Evolutionary conservation across 768 basidiomycete species (phyloP), one percentile per base, ranked within the genome.

Genomic region (Trametes coccinea): DNA sequence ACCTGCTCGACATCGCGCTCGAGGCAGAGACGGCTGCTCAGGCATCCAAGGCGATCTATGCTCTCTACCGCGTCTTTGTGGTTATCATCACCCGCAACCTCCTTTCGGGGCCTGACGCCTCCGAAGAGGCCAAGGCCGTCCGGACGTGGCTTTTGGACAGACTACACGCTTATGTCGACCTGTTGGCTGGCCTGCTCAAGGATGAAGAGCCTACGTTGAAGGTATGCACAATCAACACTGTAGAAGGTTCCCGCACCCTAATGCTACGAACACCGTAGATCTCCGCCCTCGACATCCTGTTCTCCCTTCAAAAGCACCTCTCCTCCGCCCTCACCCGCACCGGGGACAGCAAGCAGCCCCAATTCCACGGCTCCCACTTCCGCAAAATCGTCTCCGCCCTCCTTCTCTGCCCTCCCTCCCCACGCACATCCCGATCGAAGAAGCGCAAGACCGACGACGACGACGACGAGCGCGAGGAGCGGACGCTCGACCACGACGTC

Each of bases 61-160:
- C 93, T 0, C 72, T 90, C 5, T 95, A 96, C 72, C 78, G 95
- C 41, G 79, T 88, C 11, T 94, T 93, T 70, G 83, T 90, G 8
- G 66, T 80, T 22, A 74, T 91, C 39, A 80, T 93, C 50, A 72
- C 79, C 3, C 79, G 79, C 33, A 83, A 86, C 2, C 84, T 86
- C 63, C 75, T 93, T 13, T 77, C 77, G 37, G 76, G 77, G 30
- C 54, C 57, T 4, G 56, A 57, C n/a, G 79, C 78, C 14, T 77
- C 83, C 37, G 86, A 84, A 30, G 82, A 81, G 14, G 81, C 83
- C 43, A 79, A 78, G 61, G 71, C 78, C 10, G 90, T 94, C 6
- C 84, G 87, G 63, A 77, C 79, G 29, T 98, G 95, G 95, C 75
- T 95, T 52, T 85, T 85, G 80, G 92, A 88, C 62, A 79, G 86